A percentile compares a stretch with the other conserved stretches of the same genome.
phyloP scores from a whole-genome alignment of 768 basidiomycete genomes.

The Suillus luteus region DNA sequence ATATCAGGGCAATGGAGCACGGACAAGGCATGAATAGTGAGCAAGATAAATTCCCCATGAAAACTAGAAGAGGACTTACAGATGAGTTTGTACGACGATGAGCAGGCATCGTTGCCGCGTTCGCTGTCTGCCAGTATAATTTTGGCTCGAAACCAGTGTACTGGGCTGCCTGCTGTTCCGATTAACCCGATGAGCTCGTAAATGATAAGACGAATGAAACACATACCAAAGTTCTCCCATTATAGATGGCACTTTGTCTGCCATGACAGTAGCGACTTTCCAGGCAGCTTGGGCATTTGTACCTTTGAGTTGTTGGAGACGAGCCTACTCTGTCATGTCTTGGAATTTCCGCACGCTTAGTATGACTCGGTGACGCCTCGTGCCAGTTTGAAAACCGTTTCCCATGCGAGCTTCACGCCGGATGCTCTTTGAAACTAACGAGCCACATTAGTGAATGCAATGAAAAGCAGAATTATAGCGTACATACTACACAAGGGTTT shows the following conservation, averaged over 20 bases:
- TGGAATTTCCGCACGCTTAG: slow-evolving; percentile 41
- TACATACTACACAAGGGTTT: too few species aligned
- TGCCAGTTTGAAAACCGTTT: too few species aligned
- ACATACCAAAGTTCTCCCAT: slow-evolving; percentile 26
- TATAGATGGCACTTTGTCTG: slow-evolving; percentile 10
- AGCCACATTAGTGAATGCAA: too few species aligned
- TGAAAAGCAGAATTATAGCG: too few species aligned
- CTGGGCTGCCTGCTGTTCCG: too few species aligned
- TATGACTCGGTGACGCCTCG: too few species aligned
- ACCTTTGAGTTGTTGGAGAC: slow-evolving; percentile 33
- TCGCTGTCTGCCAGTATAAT: not conserved
- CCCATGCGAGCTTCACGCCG: too few species aligned
- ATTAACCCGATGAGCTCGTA: too few species aligned
- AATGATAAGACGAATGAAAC: too few species aligned
- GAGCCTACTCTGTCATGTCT: too few species aligned
- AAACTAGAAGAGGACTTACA: slow-evolving; percentile 14
- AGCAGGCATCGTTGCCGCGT: slow-evolving; percentile 43
- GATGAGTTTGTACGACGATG: slow-evolving; percentile 12
- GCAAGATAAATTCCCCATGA: not conserved
- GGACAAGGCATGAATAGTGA: not conserved
- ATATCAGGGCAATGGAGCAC: not conserved
- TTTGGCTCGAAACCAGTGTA: not conserved
- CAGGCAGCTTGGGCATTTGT: slow-evolving; percentile 33
- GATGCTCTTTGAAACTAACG: too few species aligned
- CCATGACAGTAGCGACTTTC: slow-evolving; percentile 30